Evolutionary conservation across 805 yeast species (phyloP), one percentile per base, ranked within the genome.

Genomic region (Grigorovia yakushimaensis): DNA sequence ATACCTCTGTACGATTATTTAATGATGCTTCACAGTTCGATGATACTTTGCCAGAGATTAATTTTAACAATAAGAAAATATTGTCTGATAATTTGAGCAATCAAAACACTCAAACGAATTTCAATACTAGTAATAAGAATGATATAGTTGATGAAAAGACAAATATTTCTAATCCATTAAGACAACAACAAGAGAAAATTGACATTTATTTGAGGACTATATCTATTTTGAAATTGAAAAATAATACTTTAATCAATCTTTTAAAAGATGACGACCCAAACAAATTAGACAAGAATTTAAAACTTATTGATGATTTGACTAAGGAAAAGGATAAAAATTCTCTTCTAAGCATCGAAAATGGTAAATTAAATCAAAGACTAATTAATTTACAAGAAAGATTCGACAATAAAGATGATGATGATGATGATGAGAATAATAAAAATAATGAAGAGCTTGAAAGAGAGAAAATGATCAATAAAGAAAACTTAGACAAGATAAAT

Each of bases 11-110:
- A 4, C 52, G 54, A 27, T 46, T 61, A 46, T 63, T 61, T 49
- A 56, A 59, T 35, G 66, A 63, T 18, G 53, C 59, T 19, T 57
- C 65, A 2, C 61, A 59, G 50, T 63, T 63, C 41, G 67, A 63
- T 45, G 66, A 57, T 23, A 60, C 65, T 1, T 44, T 63, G 11
- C 66, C 66, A 9, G 61, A 59, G 20, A 37, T 24, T 46, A 8
- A 49, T 48, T 5, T 45, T 41, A 20, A 36, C 35, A 10, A 35
- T 20, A 36, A 21, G 15, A 41, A 36, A 11, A 47, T 27, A 11
- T 48, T 47, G 15, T 35, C 33, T 17, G 24, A 27, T 19, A 22
- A 18, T n/a, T 4, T 27, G 13, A 27, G 15, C 13, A 27, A 24
- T 24, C 9, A 13, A 43, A 41, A 17, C 19, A 21, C 13, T 17